Conservation (phyloP, 1,139 yeast genomes). For the Blastobotrys aristatus region DNA sequence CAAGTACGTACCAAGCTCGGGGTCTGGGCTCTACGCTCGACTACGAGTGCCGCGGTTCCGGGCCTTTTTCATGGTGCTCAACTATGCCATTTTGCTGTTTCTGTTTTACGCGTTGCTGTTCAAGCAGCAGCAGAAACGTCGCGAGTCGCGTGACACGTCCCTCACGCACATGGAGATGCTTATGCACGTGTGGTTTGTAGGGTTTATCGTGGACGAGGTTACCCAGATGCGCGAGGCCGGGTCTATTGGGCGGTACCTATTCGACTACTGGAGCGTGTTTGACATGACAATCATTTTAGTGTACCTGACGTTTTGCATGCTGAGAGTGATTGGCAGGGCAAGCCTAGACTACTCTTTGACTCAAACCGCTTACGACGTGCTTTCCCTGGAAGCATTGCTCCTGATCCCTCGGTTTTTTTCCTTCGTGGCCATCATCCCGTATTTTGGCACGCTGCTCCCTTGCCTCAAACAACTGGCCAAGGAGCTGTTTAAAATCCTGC, state of each 20-base stretch:
- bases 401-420: slow-evolving; percentile 34
- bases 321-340: slow-evolving; percentile 23
- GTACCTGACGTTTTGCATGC: slow-evolving; percentile 26
- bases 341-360: slow-evolving; percentile 18
- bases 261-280: slow-evolving; percentile 32
- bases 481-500: slow-evolving; percentile 32
- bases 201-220: slow-evolving; percentile 33
- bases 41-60: slow-evolving; percentile 34
- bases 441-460: slow-evolving; percentile 34
- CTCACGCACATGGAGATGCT: slow-evolving; percentile 24
- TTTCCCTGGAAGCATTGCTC: slow-evolving; percentile 32
- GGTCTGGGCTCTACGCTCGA: slow-evolving; percentile 26
- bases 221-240: slow-evolving; percentile 33
- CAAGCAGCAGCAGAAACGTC: slow-evolving; percentile 10
- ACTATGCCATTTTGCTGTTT: slow-evolving; percentile 29
- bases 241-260: slow-evolving; percentile 26
- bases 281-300: slow-evolving; percentile 30
- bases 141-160: slow-evolving; percentile 8
- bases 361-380: slow-evolving; percentile 29
- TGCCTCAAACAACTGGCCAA: slow-evolving; percentile 31
- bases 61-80: slow-evolving; percentile 30
- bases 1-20: slow-evolving; percentile 10
- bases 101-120: slow-evolving; percentile 29
- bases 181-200: slow-evolving; percentile 32
- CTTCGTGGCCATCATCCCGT: slow-evolving; percentile 31